phyloP scores from a whole-genome alignment of 306 rosid species.

The Phaseolus lunatus region DNA sequence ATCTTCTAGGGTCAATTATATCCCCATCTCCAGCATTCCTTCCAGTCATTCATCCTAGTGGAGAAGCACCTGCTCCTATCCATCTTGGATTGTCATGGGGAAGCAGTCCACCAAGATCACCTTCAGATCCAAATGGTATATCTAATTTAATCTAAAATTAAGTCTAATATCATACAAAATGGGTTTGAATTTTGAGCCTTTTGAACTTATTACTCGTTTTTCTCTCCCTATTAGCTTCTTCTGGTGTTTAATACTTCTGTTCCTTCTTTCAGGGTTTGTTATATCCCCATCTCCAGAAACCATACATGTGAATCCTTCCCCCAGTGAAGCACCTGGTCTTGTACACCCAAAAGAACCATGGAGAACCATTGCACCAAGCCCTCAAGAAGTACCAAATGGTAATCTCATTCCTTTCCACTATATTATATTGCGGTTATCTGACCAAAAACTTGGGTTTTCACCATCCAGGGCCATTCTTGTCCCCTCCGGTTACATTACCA shows the following conservation, averaged over 20 bases:
- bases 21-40: slow-evolving; percentile 66
- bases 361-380: slow-evolving; percentile 55
- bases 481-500: slow-evolving; percentile 53
- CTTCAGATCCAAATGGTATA: slow-evolving; percentile 47
- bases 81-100: slow-evolving; percentile 53
- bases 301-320: slow-evolving; percentile 53
- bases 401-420: slow-evolving; percentile 38
- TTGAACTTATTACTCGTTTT: slow-evolving; percentile 2
- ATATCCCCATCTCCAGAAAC: slow-evolving; percentile 65
- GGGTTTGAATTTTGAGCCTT: slow-evolving; percentile 32
- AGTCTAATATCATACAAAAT: slow-evolving; percentile 1
- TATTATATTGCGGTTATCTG: slow-evolving; percentile 28
- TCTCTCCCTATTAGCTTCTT: not conserved
- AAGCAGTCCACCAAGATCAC: slow-evolving; percentile 59
- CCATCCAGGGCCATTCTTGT: slow-evolving; percentile 61
- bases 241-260: not conserved
- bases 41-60: slow-evolving; percentile 53
- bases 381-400: slow-evolving; percentile 63
- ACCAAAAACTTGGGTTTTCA: slow-evolving; percentile 43
- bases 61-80: slow-evolving; percentile 62
- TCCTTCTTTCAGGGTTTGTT: slow-evolving; percentile 55
- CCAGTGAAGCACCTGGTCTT: slow-evolving; percentile 51
- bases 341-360: slow-evolving; percentile 43
- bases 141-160: not conserved
- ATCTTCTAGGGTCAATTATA: slow-evolving; percentile 57